Conservation (phyloP, 2,329 filamentous ascomycete genomes). For the Fusarium paranaense region DNA sequence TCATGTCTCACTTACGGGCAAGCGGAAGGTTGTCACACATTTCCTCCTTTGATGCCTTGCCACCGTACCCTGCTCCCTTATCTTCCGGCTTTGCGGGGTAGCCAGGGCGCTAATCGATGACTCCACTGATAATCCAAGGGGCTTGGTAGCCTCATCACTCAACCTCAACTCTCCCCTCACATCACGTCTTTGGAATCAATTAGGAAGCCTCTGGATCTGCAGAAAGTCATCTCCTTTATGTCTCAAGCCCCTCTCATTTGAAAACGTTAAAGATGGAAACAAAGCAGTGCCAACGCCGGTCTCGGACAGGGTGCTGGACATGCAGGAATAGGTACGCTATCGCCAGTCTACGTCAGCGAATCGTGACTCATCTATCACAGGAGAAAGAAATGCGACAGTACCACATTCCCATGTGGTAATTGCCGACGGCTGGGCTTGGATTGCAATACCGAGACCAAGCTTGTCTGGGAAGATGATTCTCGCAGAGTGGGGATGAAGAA, state of each 20-base stretch:
- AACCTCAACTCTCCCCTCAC: not conserved
- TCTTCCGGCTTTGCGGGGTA: not conserved
- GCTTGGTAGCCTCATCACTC: not conserved
- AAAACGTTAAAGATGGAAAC: not conserved
- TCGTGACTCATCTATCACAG: not conserved
- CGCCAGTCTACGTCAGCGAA: not conserved
- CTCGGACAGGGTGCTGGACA: constrained; percentile 17
- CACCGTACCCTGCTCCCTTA: not conserved
- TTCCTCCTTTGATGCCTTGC: too few relatives aligned
- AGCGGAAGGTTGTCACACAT: not conserved
- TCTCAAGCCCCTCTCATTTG: not conserved
- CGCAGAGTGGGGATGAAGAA: constrained; percentile 25
- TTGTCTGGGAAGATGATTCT: constrained; percentile 36
- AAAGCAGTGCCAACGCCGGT: not conserved
- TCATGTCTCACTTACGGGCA: not conserved
- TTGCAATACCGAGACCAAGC: constrained; percentile 16
- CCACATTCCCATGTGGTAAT: constrained; percentile 14
- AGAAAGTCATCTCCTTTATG: not conserved
- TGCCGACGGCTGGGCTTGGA: constrained; percentile 15
- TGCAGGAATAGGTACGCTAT: constrained; percentile 7
- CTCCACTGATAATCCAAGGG: not conserved
- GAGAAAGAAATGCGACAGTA: constrained; percentile 25
- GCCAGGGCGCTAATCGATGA: not conserved
- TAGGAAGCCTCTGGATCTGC: not conserved
- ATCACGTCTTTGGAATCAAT: not conserved